Conservation (phyloP, 2,329 filamentous ascomycete species). For the Clonostachys rhizophaga region DNA sequence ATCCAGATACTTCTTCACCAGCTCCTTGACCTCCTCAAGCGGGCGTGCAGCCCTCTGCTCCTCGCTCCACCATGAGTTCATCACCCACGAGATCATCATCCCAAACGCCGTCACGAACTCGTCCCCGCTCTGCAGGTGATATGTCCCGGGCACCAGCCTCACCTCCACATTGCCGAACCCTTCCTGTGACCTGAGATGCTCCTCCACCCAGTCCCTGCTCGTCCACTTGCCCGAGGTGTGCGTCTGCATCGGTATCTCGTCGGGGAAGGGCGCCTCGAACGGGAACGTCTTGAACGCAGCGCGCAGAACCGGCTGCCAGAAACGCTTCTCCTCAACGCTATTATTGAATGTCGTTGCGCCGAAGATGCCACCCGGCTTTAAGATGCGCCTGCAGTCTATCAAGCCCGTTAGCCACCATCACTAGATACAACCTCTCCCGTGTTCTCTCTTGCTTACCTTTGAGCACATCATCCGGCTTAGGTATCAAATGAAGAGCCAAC, state of each 20-base stretch:
- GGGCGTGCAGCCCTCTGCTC: constrained; percentile 25
- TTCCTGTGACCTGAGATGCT: constrained; percentile 19
- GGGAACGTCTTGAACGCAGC: constrained; percentile 32
- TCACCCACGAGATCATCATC: constrained; percentile 32
- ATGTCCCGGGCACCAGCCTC: constrained; percentile 15
- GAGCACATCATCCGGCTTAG: constrained; percentile 26
- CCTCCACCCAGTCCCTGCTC: constrained; percentile 29
- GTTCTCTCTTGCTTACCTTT: constrained; percentile 11
- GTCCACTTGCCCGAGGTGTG: constrained; percentile 32
- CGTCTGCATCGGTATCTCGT: constrained; percentile 27
- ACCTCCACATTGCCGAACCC: constrained; percentile 33
- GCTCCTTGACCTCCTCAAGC: constrained; percentile 24
- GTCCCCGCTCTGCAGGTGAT: constrained; percentile 21
- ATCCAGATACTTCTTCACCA: constrained; percentile 27
- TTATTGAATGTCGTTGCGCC: constrained; percentile 29
- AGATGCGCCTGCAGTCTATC: constrained; percentile 27
- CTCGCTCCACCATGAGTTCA: constrained; percentile 31
- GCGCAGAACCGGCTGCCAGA: constrained; percentile 30
- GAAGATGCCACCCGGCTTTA: constrained; percentile 31
- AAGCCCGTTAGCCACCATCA: background rate
- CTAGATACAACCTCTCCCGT: background rate
- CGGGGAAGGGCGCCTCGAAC: constrained; percentile 27
- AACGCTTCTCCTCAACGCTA: constrained; percentile 14
- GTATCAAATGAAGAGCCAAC: constrained; percentile 42
- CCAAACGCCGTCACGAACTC: constrained; percentile 25